These are phyloP conservation scores for Diplocarpon rosae DNA, from an alignment of 2,329 filamentous ascomycete genomes.

Conservation along the genomic window DNA sequence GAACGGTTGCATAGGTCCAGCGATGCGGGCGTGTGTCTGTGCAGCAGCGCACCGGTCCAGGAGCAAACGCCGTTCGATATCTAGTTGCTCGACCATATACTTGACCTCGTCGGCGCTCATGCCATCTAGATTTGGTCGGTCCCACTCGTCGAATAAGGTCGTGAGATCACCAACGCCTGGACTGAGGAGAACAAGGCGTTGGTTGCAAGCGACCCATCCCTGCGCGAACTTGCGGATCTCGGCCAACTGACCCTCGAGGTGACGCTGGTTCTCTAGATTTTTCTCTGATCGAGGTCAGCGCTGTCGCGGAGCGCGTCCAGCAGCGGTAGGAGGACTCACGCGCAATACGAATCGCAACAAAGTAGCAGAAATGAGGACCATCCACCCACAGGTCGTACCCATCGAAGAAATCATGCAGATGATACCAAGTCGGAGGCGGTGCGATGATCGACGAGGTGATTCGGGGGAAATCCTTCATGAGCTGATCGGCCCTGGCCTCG, in stretches of 20 bases:
- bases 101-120: neutral
- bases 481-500: slow-evolving; percentile 1
- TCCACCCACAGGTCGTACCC: slow-evolving; percentile 24
- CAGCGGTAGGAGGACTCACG: neutral
- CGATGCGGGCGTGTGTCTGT: neutral
- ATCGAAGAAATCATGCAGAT: slow-evolving; percentile 27
- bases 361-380: slow-evolving; percentile 22
- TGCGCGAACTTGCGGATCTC: slow-evolving; percentile 14
- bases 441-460: slow-evolving; percentile 5
- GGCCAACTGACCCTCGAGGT: neutral
- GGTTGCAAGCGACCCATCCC: slow-evolving; percentile 11
- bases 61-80: too few species aligned
- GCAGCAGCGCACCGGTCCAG: too few species aligned
- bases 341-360: slow-evolving; percentile 21
- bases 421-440: slow-evolving; percentile 11
- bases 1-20: neutral
- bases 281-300: neutral
- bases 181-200: neutral
- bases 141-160: slow-evolving; percentile 6
- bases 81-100: neutral
- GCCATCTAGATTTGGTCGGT: neutral
- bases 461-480: slow-evolving; percentile 11
- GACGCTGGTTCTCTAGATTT: neutral
- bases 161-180: slow-evolving; percentile 1
- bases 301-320: neutral